These are phyloP conservation scores for Starmera amethionina DNA, from an alignment of 805 yeast species.

Conservation along the genomic window DNA sequence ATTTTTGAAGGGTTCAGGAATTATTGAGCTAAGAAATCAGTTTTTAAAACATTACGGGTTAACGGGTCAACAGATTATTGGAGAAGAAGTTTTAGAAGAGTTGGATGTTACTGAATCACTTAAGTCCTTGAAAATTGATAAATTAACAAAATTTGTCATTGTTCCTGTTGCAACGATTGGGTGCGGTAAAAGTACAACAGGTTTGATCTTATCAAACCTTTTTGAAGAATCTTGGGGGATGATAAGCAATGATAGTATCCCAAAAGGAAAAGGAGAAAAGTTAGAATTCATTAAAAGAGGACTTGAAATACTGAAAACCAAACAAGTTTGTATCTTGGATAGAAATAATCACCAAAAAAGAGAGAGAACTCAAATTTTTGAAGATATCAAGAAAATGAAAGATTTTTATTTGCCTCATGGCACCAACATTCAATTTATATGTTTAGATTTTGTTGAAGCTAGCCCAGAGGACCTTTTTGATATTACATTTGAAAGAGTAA, in stretches of 20 bases:
- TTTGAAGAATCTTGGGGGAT: slow-evolving; percentile 55
- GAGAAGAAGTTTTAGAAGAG: slow-evolving; percentile 29
- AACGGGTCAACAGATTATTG: slow-evolving; percentile 49
- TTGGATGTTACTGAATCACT: slow-evolving; percentile 28
- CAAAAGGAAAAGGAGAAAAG: slow-evolving; percentile 33
- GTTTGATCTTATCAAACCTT: slow-evolving; percentile 45
- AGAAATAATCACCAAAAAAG: slow-evolving; percentile 68
- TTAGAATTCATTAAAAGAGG: slow-evolving; percentile 39
- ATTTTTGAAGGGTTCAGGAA: slow-evolving; percentile 53
- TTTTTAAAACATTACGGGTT: slow-evolving; percentile 48
- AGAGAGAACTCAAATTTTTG: slow-evolving; percentile 62
- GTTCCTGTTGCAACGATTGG: slow-evolving; percentile 88
- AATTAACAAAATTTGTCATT: slow-evolving; percentile 45
- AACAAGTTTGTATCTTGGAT: slow-evolving; percentile 59
- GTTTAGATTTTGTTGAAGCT: slow-evolving; percentile 52
- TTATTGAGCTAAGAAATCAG: slow-evolving; percentile 58
- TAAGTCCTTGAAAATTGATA: slow-evolving; percentile 24
- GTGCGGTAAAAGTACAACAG: slow-evolving; percentile 87
- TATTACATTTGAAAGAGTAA: slow-evolving; percentile 50
- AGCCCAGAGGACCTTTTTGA: slow-evolving; percentile 31
- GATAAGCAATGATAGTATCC: slow-evolving; percentile 73
- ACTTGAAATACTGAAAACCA: slow-evolving; percentile 27
- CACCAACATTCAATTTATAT: slow-evolving; percentile 46
- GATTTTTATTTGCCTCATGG: slow-evolving; percentile 32
- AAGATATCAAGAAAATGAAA: slow-evolving; percentile 34